phyloP scores from a whole-genome alignment of 139 green algal genomes.

The Spirogloea muscicola region DNA sequence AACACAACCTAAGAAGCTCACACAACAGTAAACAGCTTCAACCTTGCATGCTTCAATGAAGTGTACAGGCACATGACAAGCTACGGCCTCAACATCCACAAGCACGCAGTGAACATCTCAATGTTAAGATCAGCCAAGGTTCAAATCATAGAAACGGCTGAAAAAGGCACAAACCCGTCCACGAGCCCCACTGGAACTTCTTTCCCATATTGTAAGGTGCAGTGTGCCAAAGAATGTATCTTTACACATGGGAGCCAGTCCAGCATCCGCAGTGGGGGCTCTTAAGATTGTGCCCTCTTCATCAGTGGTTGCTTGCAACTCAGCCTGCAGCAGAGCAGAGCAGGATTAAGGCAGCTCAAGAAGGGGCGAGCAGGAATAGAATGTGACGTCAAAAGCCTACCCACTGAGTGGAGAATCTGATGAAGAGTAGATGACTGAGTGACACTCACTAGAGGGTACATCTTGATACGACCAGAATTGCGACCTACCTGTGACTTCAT shows the following conservation, averaged over 20 bases:
- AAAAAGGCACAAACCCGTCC: not conserved
- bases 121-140: not conserved
- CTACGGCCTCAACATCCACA: not conserved
- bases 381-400: not conserved
- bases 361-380: not conserved
- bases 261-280: constrained; percentile 74
- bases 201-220: constrained; percentile 64
- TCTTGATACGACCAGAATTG: not conserved
- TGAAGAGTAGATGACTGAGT: not conserved
- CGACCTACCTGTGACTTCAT: not conserved
- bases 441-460: not conserved
- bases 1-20: constrained; percentile 29
- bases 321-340: constrained; percentile 6
- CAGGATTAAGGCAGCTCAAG: not conserved
- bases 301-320: constrained; percentile 66
- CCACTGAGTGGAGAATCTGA: not conserved
- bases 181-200: not conserved
- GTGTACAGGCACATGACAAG: not conserved
- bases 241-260: constrained; percentile 75
- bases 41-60: constrained; percentile 2
- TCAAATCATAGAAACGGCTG: not conserved
- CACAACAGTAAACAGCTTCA: not conserved
- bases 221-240: constrained; percentile 85
- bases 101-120: not conserved
- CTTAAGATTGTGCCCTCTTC: constrained; percentile 55